phyloP scores from a whole-genome alignment of 164 flowering plant genomes.

The Stephania cephalantha region DNA sequence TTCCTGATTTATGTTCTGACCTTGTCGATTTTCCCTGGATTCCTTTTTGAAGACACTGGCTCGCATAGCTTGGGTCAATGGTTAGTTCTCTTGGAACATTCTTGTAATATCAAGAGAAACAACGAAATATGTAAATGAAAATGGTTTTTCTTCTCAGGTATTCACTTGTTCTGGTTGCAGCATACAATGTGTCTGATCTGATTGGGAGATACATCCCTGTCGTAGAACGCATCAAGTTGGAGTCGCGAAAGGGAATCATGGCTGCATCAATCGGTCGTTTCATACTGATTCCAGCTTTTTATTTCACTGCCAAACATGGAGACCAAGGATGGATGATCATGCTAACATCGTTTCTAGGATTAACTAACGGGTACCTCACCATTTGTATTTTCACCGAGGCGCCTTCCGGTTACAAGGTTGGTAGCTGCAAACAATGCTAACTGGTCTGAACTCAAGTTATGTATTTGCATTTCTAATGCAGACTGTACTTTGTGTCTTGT shows the following conservation, averaged over 20 bases:
- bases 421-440: conserved; percentile 3
- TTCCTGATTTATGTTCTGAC: conserved; percentile 60
- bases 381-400: conserved; percentile 66
- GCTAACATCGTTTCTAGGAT: conserved; percentile 56
- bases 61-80: conserved; percentile 63
- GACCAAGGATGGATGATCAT: conserved; percentile 81
- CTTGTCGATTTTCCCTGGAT: conserved; percentile 77
- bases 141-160: conserved; percentile 38
- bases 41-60: conserved; percentile 74
- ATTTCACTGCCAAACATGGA: conserved; percentile 68
- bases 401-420: conserved; percentile 76
- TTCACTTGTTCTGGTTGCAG: conserved; percentile 64
- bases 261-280: conserved; percentile 41
- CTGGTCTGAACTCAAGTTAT: background rate
- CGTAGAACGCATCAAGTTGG: conserved; percentile 34
- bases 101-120: background rate
- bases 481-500: background rate
- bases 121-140: background rate
- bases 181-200: conserved; percentile 63
- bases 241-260: conserved; percentile 42
- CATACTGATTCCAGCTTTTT: conserved; percentile 67
- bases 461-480: conserved; percentile 1
- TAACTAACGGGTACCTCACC: conserved; percentile 63
- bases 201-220: conserved; percentile 65
- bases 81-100: conserved; percentile 25